Evolutionary conservation across 371 early-diverging fungal species (phyloP), one percentile per base, ranked within the genome.

Genomic region (Apophysomyces variabilis): DNA sequence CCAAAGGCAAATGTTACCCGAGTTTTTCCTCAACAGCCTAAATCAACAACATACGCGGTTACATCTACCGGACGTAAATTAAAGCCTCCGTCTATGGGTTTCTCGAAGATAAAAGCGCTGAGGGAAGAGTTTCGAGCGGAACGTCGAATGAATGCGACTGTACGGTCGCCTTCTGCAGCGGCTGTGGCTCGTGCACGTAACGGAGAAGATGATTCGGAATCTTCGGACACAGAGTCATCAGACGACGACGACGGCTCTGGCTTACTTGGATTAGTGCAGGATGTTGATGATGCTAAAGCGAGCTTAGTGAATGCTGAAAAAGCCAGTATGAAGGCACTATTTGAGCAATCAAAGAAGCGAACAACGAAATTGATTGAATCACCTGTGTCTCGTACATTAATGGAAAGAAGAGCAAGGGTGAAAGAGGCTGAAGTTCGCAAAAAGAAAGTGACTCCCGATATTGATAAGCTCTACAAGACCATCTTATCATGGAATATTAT

Each of bases 401-500:
- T 71, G 18, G 58, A 67, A 43, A 66, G 61, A 26, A 69, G 76
- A 9, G 32, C 58, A 9, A 70, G 74, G 8, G 61, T 68, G 6
- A 44, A 69, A 14, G 65, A 60, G 35, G 64, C 54, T 4, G 75
- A 75, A 21, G 60, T 72, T n/a, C 72, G 72, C 3, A 66, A 85
- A 39, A 68, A 72, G 46, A 81, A 85, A 57, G 60, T 87, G 5
- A 74, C 71, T 13, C 87, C 87, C 1, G 83, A 76, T 16, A 68
- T 87, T 35, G 74, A 80, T 14, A 69, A 68, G 0, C 44, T 89
- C 26, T 83, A 75, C 68, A 85, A 85, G 39, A 65, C 75, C 7
- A 70, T 89, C 14, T 64, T 89, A 0, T 75, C 81, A 7, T 89
- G 89, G 89, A 82, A 86, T n/a, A 67, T 84, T 0, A 75, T 77